Conservation (phyloP, 176 grass and related monocot genomes). For the Tuctoria greenei region DNA sequence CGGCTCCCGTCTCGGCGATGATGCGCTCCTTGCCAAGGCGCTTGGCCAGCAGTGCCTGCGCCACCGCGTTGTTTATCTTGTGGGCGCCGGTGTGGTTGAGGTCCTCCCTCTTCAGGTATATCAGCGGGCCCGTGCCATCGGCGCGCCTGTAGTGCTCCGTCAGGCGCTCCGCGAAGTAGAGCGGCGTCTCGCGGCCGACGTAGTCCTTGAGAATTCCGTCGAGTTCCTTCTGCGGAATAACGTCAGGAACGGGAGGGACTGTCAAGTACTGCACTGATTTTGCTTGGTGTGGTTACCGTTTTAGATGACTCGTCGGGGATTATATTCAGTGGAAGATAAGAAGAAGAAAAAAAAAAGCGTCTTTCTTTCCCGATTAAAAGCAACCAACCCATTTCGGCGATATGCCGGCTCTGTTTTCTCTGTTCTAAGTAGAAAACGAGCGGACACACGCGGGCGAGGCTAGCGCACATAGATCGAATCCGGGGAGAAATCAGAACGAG, state of each 20-base stretch:
- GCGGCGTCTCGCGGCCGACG: slow-evolving; percentile 86
- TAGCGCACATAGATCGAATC: too few relatives aligned
- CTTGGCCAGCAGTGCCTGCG: slow-evolving; percentile 86
- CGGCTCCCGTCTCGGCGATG: slow-evolving; percentile 81
- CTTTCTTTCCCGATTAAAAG: too few relatives aligned
- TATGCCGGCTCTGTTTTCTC: too few relatives aligned
- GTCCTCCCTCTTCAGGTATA: slow-evolving; percentile 96
- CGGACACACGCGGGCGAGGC: too few relatives aligned
- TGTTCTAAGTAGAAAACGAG: too few relatives aligned
- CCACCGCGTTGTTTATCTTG: slow-evolving; percentile 97
- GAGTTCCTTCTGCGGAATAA: slow-evolving; percentile 64
- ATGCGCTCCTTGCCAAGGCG: slow-evolving; percentile 80
- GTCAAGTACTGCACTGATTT: too few relatives aligned
- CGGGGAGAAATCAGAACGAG: too few relatives aligned
- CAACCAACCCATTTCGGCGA: too few relatives aligned
- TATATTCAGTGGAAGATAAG: too few relatives aligned
- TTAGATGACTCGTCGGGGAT: too few relatives aligned
- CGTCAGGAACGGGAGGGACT: not conserved
- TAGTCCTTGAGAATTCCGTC: slow-evolving; percentile 85
- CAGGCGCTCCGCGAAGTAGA: slow-evolving; percentile 93
- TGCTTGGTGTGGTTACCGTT: too few relatives aligned
- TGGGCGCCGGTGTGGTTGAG: slow-evolving; percentile 97
- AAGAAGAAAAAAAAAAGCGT: too few relatives aligned
- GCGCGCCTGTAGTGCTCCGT: slow-evolving; percentile 57
- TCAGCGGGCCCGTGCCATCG: slow-evolving; percentile 37